These are phyloP conservation scores for Thamnidium elegans DNA, from an alignment of 192 early-diverging fungal species.

Conservation along the genomic window DNA sequence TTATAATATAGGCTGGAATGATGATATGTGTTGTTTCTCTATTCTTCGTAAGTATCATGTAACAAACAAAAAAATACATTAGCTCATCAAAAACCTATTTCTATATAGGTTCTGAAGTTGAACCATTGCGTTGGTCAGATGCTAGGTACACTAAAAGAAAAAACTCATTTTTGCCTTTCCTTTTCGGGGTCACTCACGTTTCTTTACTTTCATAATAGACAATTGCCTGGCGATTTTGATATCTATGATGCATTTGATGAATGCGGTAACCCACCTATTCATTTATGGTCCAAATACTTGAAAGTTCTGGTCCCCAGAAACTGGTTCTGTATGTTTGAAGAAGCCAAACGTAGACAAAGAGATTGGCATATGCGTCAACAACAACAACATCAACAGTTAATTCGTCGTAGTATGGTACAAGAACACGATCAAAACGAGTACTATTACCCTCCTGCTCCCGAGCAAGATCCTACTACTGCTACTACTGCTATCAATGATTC, in stretches of 20 bases:
- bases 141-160: conserved; percentile 27
- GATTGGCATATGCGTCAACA: conserved; percentile 24
- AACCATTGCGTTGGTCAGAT: conserved; percentile 40
- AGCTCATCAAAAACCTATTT: background rate
- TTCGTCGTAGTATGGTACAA: background rate
- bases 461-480: background rate
- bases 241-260: conserved; percentile 37
- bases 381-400: background rate
- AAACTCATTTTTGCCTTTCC: background rate
- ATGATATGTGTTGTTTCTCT: conserved; percentile 42
- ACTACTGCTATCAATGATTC: no score
- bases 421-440: background rate
- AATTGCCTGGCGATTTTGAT: conserved; percentile 38
- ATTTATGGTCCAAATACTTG: conserved; percentile 34
- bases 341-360: conserved; percentile 32
- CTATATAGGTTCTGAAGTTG: conserved; percentile 25
- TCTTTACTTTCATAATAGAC: background rate
- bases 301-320: conserved; percentile 29
- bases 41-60: conserved; percentile 28
- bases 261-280: conserved; percentile 36
- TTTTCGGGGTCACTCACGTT: background rate
- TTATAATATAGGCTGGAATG: conserved; percentile 35
- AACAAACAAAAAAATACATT: no score
- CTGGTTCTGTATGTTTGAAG: conserved; percentile 39
- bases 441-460: background rate